Evolutionary conservation across 495 filamentous ascomycete genomes (phyloP).

Genomic region (Podospora conica): DNA sequence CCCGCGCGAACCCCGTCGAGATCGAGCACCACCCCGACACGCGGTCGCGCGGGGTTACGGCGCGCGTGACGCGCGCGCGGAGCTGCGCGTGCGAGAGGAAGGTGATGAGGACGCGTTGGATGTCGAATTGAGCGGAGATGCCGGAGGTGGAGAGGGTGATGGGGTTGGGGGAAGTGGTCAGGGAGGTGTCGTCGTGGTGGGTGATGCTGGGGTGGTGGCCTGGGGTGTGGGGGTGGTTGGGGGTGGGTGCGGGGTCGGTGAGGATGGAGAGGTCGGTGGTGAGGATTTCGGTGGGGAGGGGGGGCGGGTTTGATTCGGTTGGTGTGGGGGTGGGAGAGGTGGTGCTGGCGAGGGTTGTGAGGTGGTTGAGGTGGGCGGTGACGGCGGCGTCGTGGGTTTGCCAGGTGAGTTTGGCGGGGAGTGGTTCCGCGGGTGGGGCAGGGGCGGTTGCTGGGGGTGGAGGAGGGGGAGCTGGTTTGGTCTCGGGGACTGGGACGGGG

Average conservation of each 20-base stretch:
- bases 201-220: not conserved
- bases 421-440: not conserved
- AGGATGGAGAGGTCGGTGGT: conserved; percentile 11
- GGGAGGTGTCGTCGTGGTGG: conserved; percentile 7
- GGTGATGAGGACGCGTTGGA: conserved; percentile 37
- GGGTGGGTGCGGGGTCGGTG: not conserved
- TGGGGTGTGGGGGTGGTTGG: not conserved
- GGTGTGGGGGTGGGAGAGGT: not conserved
- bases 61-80: conserved; percentile 25
- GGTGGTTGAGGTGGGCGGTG: conserved; percentile 5
- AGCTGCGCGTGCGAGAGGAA: conserved; percentile 28
- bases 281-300: conserved; percentile 16
- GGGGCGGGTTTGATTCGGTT: not conserved
- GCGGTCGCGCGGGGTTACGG: conserved; percentile 23
- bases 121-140: conserved; percentile 37
- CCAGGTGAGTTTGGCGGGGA: conserved; percentile 6
- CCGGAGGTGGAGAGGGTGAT: conserved; percentile 36
- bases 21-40: conserved; percentile 34
- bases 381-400: conserved; percentile 2
- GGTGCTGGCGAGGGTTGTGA: not conserved
- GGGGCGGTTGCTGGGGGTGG: not conserved
- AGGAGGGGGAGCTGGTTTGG: not conserved
- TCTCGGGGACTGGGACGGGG: not conserved
- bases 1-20: conserved; percentile 31
- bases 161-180: conserved; percentile 36